Evolutionary conservation across 2,329 filamentous ascomycete species (phyloP).

Genomic region (Hymenoscyphus infarciens): DNA sequence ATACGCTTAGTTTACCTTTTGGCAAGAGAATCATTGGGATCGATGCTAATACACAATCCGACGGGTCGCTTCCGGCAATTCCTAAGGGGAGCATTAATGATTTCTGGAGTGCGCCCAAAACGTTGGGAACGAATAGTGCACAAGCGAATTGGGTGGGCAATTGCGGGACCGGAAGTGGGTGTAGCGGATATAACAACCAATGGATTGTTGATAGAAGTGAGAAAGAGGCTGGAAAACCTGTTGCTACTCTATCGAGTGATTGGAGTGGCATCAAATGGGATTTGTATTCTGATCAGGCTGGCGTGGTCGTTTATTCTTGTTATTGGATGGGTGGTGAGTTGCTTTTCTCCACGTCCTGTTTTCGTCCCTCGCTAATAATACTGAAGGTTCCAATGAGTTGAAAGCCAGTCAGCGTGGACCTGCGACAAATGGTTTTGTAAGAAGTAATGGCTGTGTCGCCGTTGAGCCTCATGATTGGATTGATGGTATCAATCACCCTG

Average conservation of each 20-base stretch:
- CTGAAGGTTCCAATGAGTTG: slow-evolving; percentile 39
- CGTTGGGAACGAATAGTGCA: slow-evolving; percentile 65
- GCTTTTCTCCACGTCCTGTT: not conserved
- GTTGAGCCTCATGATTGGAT: slow-evolving; percentile 93
- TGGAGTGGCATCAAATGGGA: slow-evolving; percentile 82
- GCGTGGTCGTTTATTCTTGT: slow-evolving; percentile 81
- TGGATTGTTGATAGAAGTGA: slow-evolving; percentile 42
- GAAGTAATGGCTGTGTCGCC: slow-evolving; percentile 78
- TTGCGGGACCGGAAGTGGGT: slow-evolving; percentile 74
- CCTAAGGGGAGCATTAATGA: slow-evolving; percentile 65
- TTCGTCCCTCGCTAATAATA: not conserved
- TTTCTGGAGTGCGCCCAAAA: slow-evolving; percentile 75
- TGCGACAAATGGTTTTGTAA: slow-evolving; percentile 42
- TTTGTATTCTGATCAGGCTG: slow-evolving; percentile 78
- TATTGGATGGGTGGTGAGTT: slow-evolving; percentile 47
- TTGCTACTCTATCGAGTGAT: slow-evolving; percentile 63
- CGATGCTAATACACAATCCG: slow-evolving; percentile 69
- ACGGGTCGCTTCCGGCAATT: slow-evolving; percentile 67
- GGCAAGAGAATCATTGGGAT: slow-evolving; percentile 63
- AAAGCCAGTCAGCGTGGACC: slow-evolving; percentile 57
- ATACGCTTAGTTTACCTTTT: slow-evolving; percentile 69
- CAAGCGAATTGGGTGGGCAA: slow-evolving; percentile 62
- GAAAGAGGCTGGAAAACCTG: slow-evolving; percentile 39
- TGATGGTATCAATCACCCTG: slow-evolving; percentile 85
- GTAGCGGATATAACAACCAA: slow-evolving; percentile 69